Base-by-base conservation (phyloP, 1,139 yeast species). In the Taphrina communis region DNA sequence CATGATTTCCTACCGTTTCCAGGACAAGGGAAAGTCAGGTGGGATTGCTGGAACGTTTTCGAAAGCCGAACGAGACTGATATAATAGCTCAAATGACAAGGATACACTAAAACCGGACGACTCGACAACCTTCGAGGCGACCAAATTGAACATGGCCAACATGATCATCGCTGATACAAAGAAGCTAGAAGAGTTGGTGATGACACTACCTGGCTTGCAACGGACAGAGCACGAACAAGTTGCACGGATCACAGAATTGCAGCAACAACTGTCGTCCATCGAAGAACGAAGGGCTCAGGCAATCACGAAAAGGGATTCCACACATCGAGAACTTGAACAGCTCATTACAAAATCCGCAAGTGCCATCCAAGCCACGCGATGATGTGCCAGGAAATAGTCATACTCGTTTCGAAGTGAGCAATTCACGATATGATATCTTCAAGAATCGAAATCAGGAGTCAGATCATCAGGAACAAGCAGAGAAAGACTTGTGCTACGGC, bases 141-240 rank as follows among this genome's bases (percentile, higher is more conserved):
- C 83, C 36, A 76, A 83, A 60, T 75, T 75, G 2, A 85, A 82
- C 71, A 82, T 94, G 21, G 86, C 97, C 1, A 86, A 89, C 0
- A 98, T 94, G 76, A 84, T 94, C 21, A 90, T 93, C 36, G 80
- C 91, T 71, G 92, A 93, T 75, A 86, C 96, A 3, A 84, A 96
- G 73, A 99, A 94, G 76, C 90, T 93, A 19, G 85, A 90, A 63
- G 86, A 89, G 78, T 84, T 94, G 52, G 92, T 94, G 42, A 96
- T 90, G 76, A 86, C 96, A 1, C 80, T 94, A 61, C 99, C 99
- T 0, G 99, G 98, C 2, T 90, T 92, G 1, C 97, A 96, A 14
- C 92, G 89, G 0, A 86, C 93, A 1, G 90, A 90, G 41, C 84
- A 83, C 56, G 87, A 85, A 67, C 99, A 94, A 78, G 77, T 92